phyloP scores from a whole-genome alignment of 441 rosid genomes.

The Raphanus hybrid region DNA sequence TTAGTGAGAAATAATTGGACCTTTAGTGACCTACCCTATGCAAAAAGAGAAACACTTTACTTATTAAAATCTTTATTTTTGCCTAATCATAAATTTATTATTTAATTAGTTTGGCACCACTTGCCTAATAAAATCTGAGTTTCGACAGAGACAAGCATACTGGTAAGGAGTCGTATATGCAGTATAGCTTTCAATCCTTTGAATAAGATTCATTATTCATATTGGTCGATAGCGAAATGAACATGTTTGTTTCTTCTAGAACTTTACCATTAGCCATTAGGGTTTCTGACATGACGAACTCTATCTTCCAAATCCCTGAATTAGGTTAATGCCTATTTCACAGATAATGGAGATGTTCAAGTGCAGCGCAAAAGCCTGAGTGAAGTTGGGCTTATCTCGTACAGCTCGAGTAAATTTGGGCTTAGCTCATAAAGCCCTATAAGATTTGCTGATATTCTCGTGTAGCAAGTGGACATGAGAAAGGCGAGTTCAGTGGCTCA shows the following conservation, averaged over 20 bases:
- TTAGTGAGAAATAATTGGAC: conserved; percentile 37
- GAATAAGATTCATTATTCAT: conserved; percentile 7
- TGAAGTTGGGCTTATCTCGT: conserved; percentile 10
- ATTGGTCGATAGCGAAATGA: conserved; percentile 14
- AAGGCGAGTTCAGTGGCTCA: not conserved
- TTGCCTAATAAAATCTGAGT: conserved; percentile 19
- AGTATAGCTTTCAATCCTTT: conserved; percentile 6
- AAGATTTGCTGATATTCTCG: conserved; percentile 1
- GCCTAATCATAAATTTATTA: conserved; percentile 9
- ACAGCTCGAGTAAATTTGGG: conserved; percentile 16
- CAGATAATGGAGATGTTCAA: not conserved
- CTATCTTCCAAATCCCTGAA: not conserved
- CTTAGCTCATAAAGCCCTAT: not conserved
- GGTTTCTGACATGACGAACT: conserved; percentile 1
- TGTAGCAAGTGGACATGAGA: not conserved
- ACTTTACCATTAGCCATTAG: not conserved
- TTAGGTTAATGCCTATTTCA: not conserved
- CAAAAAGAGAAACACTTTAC: not conserved
- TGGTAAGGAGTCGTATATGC: conserved; percentile 12
- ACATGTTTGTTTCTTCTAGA: conserved; percentile 3
- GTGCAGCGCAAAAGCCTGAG: not conserved
- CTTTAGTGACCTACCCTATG: conserved; percentile 34
- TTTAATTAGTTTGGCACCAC: conserved; percentile 29
- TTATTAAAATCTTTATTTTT: conserved; percentile 13
- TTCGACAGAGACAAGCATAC: conserved; percentile 29